Percentiles rank a stretch among this genome's conserved stretches.
Conservation (phyloP, 2,329 filamentous ascomycete genomes). For the Triangularia setosa region DNA sequence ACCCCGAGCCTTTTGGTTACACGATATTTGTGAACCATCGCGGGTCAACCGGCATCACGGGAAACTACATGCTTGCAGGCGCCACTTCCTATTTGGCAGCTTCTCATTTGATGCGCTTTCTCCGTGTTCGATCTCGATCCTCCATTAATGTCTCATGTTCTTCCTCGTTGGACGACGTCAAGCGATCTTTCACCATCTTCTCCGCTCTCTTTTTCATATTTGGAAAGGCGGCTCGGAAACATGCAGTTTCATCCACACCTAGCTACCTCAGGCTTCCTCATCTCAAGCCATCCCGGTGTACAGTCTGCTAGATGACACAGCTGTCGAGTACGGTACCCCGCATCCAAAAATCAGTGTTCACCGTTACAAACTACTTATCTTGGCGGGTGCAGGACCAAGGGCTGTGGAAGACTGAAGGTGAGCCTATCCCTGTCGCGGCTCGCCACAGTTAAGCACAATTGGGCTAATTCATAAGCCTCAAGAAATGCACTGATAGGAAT, state of each 20-base stretch:
- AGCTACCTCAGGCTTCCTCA: background rate
- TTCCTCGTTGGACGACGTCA: background rate
- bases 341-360: background rate
- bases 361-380: background rate
- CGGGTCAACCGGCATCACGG: background rate
- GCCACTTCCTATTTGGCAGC: background rate
- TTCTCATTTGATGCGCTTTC: background rate
- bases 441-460: background rate
- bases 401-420: background rate
- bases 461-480: background rate
- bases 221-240: background rate
- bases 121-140: background rate
- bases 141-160: background rate
- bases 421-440: background rate
- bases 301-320: too few species aligned
- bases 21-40: background rate
- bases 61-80: background rate
- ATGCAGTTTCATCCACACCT: background rate
- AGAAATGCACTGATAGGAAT: background rate
- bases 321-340: background rate
- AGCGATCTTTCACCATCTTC: background rate
- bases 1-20: background rate
- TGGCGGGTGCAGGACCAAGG: background rate
- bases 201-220: background rate
- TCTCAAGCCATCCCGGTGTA: too few species aligned